Base-by-base conservation (phyloP, 2,329 filamentous ascomycete genomes). In the Sordariomycetes sp. region DNA sequence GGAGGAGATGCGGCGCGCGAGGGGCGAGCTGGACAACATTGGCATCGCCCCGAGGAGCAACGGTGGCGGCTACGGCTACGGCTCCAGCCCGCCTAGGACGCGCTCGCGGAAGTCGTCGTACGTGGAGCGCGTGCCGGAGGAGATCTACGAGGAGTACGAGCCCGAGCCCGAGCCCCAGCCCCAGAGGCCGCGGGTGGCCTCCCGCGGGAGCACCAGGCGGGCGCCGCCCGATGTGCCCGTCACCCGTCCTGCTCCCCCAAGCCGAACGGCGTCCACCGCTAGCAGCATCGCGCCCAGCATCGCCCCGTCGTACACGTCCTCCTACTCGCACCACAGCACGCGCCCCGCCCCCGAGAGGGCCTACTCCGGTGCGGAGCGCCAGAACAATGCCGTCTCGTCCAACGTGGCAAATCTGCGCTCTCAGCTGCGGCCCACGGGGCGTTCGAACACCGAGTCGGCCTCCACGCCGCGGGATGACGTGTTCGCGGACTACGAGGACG, bases 1-100 rank as follows among this genome's bases (percentile, higher is more conserved):
- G 58, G 92, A 97, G 64, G 88, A 95, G 63, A 81, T 97, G 58
- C 76, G 80, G 3, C 77, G 79, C 34, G 75, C 76, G 28, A 75
- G 77, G 55, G 72, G 77, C 59, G 70, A 72, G 60, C 40, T 61
- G 35, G 80, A 79, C 76, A 66, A 67, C 28, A 32, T 32, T 32
- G 28, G 28, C 8, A 72, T 62, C 28, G 66, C 65, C 24, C 60
- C 64, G 1, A 58, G 64, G 18, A 66, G 65, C 3, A 61, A 66
- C 2, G 61, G 65, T 3, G 59, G 61, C 18, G 62, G 61, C n/a
- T 56, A 59, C 55, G 55, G 59, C 28, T 40, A 64, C 24, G 58
- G 54, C 18, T 40, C 58, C 61, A 53, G 24, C 25, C 37, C 59
- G n/a, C 37, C 56, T 28, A 54, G 58, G 51, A 58, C 24, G 43